Evolutionary conservation across 2,329 filamentous ascomycete species (phyloP).

Genomic region (Claviceps purpurea): DNA sequence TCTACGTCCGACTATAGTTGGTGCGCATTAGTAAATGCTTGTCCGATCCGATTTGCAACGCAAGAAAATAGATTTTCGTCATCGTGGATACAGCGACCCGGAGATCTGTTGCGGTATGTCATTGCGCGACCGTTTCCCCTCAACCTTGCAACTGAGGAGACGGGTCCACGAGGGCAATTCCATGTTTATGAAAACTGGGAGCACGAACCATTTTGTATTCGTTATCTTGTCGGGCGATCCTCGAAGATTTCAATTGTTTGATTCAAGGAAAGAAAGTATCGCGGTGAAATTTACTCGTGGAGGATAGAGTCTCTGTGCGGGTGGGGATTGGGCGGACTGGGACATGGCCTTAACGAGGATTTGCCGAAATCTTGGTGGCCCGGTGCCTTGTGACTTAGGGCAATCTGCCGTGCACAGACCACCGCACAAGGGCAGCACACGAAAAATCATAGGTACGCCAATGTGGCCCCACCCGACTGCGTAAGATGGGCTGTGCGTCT

Average conservation of each 20-base stretch:
- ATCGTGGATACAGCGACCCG: background rate
- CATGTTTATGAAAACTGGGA: background rate
- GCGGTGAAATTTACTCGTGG: constrained; percentile 16
- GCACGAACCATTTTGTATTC: constrained; percentile 47
- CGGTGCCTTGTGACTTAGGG: constrained; percentile 26
- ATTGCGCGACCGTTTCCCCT: background rate
- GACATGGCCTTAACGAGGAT: constrained; percentile 18
- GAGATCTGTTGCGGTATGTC: background rate
- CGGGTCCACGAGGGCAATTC: background rate
- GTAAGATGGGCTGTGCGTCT: constrained; percentile 1
- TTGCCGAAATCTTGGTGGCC: constrained; percentile 22
- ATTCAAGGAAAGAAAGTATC: constrained; percentile 16
- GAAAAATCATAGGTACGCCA: constrained; percentile 8
- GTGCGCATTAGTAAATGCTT: constrained; percentile 6
- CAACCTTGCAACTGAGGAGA: background rate
- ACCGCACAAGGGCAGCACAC: constrained; percentile 22
- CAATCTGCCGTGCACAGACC: constrained; percentile 30
- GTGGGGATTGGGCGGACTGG: constrained; percentile 9
- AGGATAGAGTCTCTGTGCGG: constrained; percentile 13
- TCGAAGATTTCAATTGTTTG: constrained; percentile 42
- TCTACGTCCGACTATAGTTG: constrained; percentile 90
- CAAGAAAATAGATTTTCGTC: background rate
- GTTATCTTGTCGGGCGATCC: constrained; percentile 50
- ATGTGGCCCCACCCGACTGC: constrained; percentile 2
- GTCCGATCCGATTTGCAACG: background rate